Evolutionary conservation across 2,329 filamentous ascomycete genomes (phyloP).

Genomic region (Samsoniella hepiali): DNA sequence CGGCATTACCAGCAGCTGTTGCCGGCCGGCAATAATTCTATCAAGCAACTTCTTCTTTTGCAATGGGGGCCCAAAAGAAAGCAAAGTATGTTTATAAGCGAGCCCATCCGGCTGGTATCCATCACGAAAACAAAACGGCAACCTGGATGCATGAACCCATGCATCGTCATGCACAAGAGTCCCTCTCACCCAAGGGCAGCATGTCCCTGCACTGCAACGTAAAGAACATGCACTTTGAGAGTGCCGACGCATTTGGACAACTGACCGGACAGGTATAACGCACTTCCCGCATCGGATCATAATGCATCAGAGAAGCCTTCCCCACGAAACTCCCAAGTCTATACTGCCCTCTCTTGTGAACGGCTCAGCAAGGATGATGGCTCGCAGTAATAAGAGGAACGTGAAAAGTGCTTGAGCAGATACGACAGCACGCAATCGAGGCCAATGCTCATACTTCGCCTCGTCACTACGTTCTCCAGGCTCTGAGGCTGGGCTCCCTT

Average conservation of each 20-base stretch:
- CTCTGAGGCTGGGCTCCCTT: no score
- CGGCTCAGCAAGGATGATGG: no score
- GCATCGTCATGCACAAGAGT: background rate
- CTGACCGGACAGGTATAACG: background rate
- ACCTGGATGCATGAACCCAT: background rate
- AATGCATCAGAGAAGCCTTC: background rate
- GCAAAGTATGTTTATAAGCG: background rate
- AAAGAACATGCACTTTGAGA: background rate
- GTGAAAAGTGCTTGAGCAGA: no score
- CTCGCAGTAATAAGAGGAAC: no score
- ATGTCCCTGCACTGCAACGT: background rate
- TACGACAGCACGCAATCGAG: no score
- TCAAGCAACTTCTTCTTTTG: background rate
- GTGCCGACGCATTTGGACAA: background rate
- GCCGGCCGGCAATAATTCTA: background rate
- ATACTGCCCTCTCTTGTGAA: no score
- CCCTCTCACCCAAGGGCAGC: background rate
- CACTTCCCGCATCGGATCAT: background rate
- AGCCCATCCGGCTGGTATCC: background rate
- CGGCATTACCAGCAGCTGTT: background rate
- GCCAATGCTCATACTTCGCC: no score
- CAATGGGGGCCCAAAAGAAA: background rate
- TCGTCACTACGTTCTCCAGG: no score
- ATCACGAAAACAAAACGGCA: slow-evolving; percentile 3
- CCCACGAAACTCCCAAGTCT: background rate